Conservation (phyloP, 1,284 basidiomycete genomes). For the Sporisorium exsertum region DNA sequence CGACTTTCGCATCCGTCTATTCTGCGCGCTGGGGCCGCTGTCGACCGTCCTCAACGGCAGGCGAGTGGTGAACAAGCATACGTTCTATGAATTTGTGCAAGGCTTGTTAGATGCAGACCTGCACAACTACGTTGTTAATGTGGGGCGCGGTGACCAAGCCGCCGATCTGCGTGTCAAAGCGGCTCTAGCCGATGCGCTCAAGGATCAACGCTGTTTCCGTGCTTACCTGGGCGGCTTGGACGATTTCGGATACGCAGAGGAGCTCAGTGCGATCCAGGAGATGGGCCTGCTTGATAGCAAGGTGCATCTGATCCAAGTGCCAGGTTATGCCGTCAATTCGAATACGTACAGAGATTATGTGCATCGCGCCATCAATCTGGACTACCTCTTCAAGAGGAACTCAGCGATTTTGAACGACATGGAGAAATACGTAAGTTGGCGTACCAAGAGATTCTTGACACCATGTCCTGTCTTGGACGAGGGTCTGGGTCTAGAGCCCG, state of each 20-base stretch:
- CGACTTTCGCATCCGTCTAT: constrained; percentile 36
- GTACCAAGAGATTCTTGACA: neutral
- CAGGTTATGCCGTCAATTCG: constrained; percentile 32
- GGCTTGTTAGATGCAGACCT: constrained; percentile 26
- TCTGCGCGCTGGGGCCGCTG: constrained; percentile 10
- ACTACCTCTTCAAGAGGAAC: constrained; percentile 36
- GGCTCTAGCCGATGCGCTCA: constrained; percentile 38
- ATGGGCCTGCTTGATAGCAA: constrained; percentile 24
- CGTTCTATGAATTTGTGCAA: constrained; percentile 31
- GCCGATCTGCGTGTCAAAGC: constrained; percentile 44
- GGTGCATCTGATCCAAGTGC: constrained; percentile 44
- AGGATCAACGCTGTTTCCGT: constrained; percentile 33
- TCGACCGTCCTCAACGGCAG: neutral
- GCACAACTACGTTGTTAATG: constrained; percentile 42
- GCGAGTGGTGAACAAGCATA: constrained; percentile 2
- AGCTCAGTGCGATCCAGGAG: constrained; percentile 24
- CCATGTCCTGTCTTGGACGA: neutral
- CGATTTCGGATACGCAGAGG: constrained; percentile 43
- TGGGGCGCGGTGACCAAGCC: constrained; percentile 31
- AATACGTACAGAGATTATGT: constrained; percentile 20
- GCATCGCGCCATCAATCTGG: constrained; percentile 38
- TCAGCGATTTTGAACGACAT: neutral
- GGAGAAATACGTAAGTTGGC: constrained; percentile 23
- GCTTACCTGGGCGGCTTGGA: constrained; percentile 48
- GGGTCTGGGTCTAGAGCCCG: neutral